A percentile compares a stretch with the other conserved stretches of the same genome.
phyloP scores from a whole-genome alignment of 352 stramenopile species.

The Phytophthora tentaculata region DNA sequence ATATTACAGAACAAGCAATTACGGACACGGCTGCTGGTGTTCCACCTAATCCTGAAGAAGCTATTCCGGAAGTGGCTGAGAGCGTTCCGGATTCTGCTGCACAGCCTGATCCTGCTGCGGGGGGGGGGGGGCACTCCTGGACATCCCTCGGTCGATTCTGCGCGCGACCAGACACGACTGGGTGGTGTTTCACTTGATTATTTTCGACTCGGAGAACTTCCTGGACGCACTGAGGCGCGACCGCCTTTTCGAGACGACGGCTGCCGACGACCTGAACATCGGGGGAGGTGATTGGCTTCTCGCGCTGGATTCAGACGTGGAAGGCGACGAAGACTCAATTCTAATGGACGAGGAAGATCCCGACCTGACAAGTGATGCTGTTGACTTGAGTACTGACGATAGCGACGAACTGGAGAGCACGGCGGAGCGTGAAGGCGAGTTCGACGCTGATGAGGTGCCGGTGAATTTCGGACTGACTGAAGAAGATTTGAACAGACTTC shows the following conservation, averaged over 20 bases:
- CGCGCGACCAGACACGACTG: neutral
- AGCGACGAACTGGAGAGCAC: neutral
- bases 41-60: neutral
- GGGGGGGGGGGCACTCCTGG: neutral
- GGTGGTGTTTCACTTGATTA: neutral
- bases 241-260: neutral
- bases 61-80: neutral
- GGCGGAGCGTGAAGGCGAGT: too few relatives aligned
- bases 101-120: neutral
- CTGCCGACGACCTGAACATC: neutral
- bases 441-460: too few relatives aligned
- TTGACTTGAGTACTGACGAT: neutral
- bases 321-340: neutral
- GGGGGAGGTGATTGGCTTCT: neutral
- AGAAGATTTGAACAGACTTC: too few relatives aligned
- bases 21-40: neutral
- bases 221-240: neutral
- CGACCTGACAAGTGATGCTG: neutral
- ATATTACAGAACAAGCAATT: neutral
- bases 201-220: neutral
- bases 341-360: neutral
- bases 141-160: neutral
- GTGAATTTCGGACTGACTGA: too few relatives aligned
- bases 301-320: neutral
- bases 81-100: neutral